phyloP scores from a whole-genome alignment of 371 early-diverging fungal species.

The Amoeboaphelidium protococcarum region DNA sequence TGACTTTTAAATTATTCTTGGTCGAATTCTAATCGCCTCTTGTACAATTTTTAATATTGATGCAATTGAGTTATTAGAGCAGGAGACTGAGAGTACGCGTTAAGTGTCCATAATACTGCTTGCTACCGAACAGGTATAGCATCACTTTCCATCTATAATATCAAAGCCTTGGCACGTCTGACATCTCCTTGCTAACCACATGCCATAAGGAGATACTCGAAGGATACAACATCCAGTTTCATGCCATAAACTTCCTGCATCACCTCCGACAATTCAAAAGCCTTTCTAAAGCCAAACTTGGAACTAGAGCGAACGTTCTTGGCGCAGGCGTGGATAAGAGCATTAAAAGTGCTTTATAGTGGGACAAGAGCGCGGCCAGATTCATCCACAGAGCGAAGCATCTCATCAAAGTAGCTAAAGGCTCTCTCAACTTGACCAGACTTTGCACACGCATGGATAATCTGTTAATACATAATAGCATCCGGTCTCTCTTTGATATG shows the following conservation, averaged over 20 bases:
- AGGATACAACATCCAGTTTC: neutral
- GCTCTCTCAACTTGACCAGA: neutral
- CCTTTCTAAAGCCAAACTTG: no score
- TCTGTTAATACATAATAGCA: neutral
- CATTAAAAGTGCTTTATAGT: neutral
- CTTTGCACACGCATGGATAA: neutral
- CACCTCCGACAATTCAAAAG: neutral
- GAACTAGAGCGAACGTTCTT: neutral
- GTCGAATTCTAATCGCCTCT: neutral
- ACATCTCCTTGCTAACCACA: neutral
- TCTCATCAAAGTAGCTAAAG: neutral
- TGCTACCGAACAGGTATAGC: no score
- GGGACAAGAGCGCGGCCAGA: neutral
- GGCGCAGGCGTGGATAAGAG: neutral
- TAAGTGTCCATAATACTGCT: no score
- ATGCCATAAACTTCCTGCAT: neutral
- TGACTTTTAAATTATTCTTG: neutral
- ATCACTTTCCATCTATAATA: neutral
- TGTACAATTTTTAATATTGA: neutral
- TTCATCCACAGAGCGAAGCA: neutral
- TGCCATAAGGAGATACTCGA: neutral
- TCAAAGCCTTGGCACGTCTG: neutral
- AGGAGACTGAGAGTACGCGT: no score
- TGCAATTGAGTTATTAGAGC: neutral
- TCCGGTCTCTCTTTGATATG: no score